Evolutionary conservation across 2,329 filamentous ascomycete species (phyloP), one percentile per base, ranked within the genome.

Genomic region (Exophiala mesophila): DNA sequence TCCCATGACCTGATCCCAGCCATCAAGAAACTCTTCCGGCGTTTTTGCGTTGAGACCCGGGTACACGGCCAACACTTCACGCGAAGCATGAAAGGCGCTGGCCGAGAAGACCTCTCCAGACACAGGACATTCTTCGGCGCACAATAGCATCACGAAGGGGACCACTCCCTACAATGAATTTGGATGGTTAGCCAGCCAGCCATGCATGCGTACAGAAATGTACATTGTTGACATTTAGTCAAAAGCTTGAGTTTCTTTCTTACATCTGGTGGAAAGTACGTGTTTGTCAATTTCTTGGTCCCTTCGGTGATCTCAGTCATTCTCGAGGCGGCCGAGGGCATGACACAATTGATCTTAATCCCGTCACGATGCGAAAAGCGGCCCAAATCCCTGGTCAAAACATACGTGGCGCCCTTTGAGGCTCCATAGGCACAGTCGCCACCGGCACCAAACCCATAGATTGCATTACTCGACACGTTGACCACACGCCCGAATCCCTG

Each of bases 361-460:
- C 32, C 32, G 16, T 34, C 32, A 18, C 32, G 8, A 6, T 34
- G 15, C 13, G 32, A 34, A 13, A 13, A 34, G 6, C 32, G 32
- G 15, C 32, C 32, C 12, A 34, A 17, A 10, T 34, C 9, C n/a
- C 32, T 17, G 4, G 32, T 34, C 4, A 34, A 18, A n/a, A 17
- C 32, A 34, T 18, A 34, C 4, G 16, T 19, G 7, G 32, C 32
- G 13, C 9, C 32, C 16, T 34, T 34, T 4, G 32, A 34, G 4
- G 32, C 32, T 34, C 9, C 32, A 34, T 34, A 34, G 4, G 32
- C 32, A 54, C 36, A 38, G 29, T 38, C 20, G 4, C 36, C 36
- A 8, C 21, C 21, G 3, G 21, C 6, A 7, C 51, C 48, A 18
- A 52, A 54, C 9, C 43, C 41, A 17, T 44, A 45, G 15, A 55